Base-by-base conservation (phyloP, 495 filamentous ascomycete genomes). In the Hypoxylon lienhwacheense region DNA sequence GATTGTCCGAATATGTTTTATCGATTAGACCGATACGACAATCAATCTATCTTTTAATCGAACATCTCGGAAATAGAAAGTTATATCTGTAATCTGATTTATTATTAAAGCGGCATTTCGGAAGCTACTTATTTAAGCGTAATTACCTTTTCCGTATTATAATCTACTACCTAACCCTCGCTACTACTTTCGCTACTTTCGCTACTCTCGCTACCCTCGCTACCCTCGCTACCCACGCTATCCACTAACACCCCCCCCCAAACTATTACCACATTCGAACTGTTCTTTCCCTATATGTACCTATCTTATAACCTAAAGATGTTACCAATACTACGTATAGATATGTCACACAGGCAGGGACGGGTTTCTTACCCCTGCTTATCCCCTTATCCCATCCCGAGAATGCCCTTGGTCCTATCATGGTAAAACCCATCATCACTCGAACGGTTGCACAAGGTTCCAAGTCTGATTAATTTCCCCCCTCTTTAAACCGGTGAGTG, bases 401-500 rank as follows among this genome's bases (percentile, higher is more conserved):
- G 17, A 31, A 37, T 12, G 21, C 31, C 36, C 47, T 28, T 31
- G 10, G 36, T 8, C 26, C 34, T 37, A 39, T 39, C 26, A 29
- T n/a, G n/a, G n/a, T n/a, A 22, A 40, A 37, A 8, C 35, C 37
- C 25, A 25, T 24, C 20, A 41, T 24, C n/a, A n/a, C n/a, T 55
- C 41, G 24, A 46, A 60, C 48, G 25, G 59, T 63, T 32, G 39
- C 49, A 63, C 59, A 63, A 54, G 47, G 42, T 14, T n/a, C 34
- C 41, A 56, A 55, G 39, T 46, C 40, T 50, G 42, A 53, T 53
- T 59, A 61, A 60, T 57, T 65, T 50, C 65, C 59, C 65, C 62
- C 62, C 65, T 67, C 65, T 67, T 67, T 67, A 67, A 67, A 67
- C 65, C 65, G 65, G 65, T 67, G 62, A 67, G 50, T 48, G 53